A percentile compares a stretch with the other conserved stretches of the same genome.
Conservation (phyloP, 2,329 filamentous ascomycete species). For the Epichloe sp. region DNA sequence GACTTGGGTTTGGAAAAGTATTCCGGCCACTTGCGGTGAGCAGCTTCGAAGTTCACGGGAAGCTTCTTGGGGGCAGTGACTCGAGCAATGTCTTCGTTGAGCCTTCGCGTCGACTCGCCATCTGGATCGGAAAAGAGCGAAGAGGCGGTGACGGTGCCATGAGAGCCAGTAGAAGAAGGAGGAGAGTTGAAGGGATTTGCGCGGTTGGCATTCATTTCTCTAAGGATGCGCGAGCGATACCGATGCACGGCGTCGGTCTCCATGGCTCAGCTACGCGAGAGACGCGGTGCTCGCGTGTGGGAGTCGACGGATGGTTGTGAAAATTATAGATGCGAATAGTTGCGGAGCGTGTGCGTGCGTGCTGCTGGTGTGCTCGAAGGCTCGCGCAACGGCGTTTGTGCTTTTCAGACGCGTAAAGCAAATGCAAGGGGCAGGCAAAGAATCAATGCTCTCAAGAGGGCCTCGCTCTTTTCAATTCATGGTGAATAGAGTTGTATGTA, state of each 20-base stretch:
- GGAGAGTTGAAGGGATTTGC: slow-evolving; percentile 46
- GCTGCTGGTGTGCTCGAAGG: background rate
- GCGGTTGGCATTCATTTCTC: slow-evolving; percentile 39
- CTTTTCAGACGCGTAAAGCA: background rate
- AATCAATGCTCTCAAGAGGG: background rate
- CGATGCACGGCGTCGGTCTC: slow-evolving; percentile 27
- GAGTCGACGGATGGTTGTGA: slow-evolving; percentile 9
- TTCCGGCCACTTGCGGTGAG: slow-evolving; percentile 39
- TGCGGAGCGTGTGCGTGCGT: background rate
- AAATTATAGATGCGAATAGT: slow-evolving; percentile 3
- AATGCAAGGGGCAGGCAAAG: slow-evolving; percentile 5
- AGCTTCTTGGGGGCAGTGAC: slow-evolving; percentile 27
- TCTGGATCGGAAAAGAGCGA: slow-evolving; percentile 40
- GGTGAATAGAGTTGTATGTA: background rate
- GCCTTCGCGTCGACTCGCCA: slow-evolving; percentile 38
- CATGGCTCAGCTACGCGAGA: slow-evolving; percentile 21
- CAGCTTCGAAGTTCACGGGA: slow-evolving; percentile 30
- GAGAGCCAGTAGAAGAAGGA: slow-evolving; percentile 43
- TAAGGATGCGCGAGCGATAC: slow-evolving; percentile 34
- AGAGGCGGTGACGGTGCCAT: slow-evolving; percentile 41
- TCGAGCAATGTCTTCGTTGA: slow-evolving; percentile 35
- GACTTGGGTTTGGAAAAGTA: slow-evolving; percentile 30
- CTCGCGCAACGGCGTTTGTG: background rate
- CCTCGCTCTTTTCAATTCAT: background rate
- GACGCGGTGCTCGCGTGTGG: slow-evolving; percentile 12